These are phyloP conservation scores for Pezizomycotina sp. DNA, from an alignment of 2,329 filamentous ascomycete genomes.

Conservation along the genomic window DNA sequence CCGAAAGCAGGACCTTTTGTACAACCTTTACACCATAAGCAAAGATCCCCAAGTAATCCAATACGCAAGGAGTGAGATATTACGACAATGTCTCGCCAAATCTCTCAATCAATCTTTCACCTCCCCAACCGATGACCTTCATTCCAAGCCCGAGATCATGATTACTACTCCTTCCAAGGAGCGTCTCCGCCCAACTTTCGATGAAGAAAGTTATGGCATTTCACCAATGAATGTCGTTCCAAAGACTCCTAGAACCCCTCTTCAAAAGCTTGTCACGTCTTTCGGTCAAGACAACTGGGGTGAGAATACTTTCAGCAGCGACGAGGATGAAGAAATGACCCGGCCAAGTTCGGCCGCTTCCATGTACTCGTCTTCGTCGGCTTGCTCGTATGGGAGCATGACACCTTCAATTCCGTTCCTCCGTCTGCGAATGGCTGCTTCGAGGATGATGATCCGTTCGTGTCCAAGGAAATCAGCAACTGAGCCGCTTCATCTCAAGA, in stretches of 20 bases:
- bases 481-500: no score
- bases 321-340: slow-evolving; percentile 19
- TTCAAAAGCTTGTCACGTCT: slow-evolving; percentile 19
- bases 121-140: no score
- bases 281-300: slow-evolving; percentile 13
- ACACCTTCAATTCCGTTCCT: slow-evolving; percentile 23
- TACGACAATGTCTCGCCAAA: no score
- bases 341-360: slow-evolving; percentile 23
- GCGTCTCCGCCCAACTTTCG: slow-evolving; percentile 6
- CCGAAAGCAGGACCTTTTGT: no score
- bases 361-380: slow-evolving; percentile 25
- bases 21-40: no score
- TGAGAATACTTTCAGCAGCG: slow-evolving; percentile 8
- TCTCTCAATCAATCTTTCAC: no score
- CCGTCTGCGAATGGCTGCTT: slow-evolving; percentile 21
- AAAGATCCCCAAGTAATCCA: no score
- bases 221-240: slow-evolving; percentile 20
- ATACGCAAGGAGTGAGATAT: no score
- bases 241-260: slow-evolving; percentile 22
- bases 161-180: slow-evolving; percentile 16
- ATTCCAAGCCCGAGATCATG: no score
- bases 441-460: slow-evolving; percentile 16
- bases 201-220: slow-evolving; percentile 8
- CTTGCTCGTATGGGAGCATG: slow-evolving; percentile 25
- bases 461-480: slow-evolving; percentile 11